phyloP scores from a whole-genome alignment of 768 basidiomycete genomes.

The Botryobasidium botryosum region DNA sequence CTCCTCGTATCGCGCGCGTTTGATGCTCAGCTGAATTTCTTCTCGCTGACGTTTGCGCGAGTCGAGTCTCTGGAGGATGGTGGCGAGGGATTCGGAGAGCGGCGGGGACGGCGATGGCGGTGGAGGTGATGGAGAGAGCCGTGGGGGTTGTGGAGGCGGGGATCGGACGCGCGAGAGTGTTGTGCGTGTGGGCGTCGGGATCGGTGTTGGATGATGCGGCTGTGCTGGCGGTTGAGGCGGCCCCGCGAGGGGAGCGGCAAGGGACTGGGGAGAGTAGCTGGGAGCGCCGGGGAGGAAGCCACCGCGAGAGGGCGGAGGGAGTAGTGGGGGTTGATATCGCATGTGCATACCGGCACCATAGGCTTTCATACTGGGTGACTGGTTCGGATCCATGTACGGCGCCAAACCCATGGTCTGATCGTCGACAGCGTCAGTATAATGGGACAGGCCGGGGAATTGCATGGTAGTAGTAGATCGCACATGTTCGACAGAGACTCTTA shows the following conservation, averaged over 20 bases:
- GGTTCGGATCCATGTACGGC: too few species aligned
- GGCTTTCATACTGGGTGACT: too few species aligned
- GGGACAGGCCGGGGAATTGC: neutral
- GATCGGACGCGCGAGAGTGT: neutral
- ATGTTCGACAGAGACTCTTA: neutral
- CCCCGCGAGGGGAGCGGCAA: neutral
- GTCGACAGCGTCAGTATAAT: neutral
- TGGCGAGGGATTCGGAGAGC: constrained; percentile 5
- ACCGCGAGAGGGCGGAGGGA: too few species aligned
- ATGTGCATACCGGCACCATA: too few species aligned
- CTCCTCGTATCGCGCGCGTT: constrained; percentile 1
- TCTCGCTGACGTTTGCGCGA: constrained; percentile 3
- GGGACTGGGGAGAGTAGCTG: neutral
- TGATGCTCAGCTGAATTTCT: constrained; percentile 3
- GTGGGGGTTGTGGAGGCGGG: too few species aligned
- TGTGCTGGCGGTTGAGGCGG: neutral
- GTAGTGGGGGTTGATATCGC: too few species aligned
- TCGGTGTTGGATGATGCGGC: neutral
- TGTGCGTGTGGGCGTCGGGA: constrained; percentile 1
- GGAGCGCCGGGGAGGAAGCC: too few species aligned
- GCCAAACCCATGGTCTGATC: too few species aligned
- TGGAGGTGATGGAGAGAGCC: too few species aligned
- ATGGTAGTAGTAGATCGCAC: neutral
- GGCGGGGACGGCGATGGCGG: constrained; percentile 6
- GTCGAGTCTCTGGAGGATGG: neutral